phyloP scores from a whole-genome alignment of 306 rosid species.

The Abrus pulchellus region DNA sequence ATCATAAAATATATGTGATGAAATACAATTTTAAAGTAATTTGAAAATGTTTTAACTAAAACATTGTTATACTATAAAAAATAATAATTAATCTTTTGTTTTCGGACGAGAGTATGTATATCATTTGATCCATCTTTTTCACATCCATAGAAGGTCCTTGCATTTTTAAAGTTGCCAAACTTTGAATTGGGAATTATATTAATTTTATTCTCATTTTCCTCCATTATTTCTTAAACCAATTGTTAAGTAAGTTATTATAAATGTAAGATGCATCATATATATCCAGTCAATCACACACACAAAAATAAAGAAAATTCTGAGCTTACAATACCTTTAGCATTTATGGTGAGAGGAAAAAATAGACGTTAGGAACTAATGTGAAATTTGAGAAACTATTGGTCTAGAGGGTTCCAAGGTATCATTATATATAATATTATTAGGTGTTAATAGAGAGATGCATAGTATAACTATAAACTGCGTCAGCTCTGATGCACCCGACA shows the following conservation, averaged over 20 bases:
- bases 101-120: background rate
- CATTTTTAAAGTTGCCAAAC: background rate
- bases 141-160: background rate
- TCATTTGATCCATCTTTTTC: background rate
- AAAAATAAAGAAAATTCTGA: no score
- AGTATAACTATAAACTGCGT: background rate
- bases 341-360: background rate
- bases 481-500: conserved; percentile 27
- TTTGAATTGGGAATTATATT: background rate
- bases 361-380: background rate
- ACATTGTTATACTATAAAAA: background rate
- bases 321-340: no score
- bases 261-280: no score
- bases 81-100: background rate
- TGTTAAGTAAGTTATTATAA: no score
- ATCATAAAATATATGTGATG: no score
- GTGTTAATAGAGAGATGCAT: no score
- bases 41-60: no score
- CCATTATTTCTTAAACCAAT: background rate
- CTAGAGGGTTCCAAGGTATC: conserved; percentile 18
- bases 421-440: background rate
- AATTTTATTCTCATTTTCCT: no score
- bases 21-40: no score
- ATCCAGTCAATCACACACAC: no score
- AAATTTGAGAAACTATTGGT: background rate